phyloP scores from a whole-genome alignment of 2,329 filamentous ascomycete species.

The Phaeosphaeriaceae sp. region DNA sequence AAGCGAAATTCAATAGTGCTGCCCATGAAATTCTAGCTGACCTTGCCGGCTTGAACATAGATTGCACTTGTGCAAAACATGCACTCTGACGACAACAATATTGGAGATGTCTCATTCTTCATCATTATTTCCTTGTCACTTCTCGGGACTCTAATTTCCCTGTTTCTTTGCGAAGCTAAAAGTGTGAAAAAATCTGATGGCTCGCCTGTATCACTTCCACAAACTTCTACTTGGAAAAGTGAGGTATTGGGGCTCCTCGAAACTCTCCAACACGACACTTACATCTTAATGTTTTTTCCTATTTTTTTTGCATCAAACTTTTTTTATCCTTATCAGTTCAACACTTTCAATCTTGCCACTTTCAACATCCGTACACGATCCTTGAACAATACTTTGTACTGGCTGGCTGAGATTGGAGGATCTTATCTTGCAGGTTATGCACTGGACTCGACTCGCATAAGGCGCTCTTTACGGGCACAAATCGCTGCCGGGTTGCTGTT shows the following conservation, averaged over 20 bases:
- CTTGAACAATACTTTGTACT: conserved; percentile 78
- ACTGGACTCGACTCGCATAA: conserved; percentile 65
- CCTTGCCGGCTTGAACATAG: no score
- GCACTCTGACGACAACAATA: no score
- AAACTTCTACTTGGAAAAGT: conserved; percentile 82
- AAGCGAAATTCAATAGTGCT: no score
- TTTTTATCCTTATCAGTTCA: conserved; percentile 82
- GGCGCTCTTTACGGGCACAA: conserved; percentile 72
- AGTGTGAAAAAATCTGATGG: conserved; percentile 77
- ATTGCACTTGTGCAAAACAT: no score
- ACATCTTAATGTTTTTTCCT: conserved; percentile 76
- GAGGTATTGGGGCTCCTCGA: conserved; percentile 78
- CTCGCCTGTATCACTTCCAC: conserved; percentile 79
- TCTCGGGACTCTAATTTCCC: conserved; percentile 71
- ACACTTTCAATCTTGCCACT: conserved; percentile 70
- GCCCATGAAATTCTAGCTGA: no score
- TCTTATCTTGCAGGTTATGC: conserved; percentile 73
- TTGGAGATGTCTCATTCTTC: no score
- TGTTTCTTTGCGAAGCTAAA: conserved; percentile 73
- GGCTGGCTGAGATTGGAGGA: conserved; percentile 76
- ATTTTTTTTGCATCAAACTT: conserved; percentile 81
- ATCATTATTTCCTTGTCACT: no score
- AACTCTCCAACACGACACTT: conserved; percentile 72
- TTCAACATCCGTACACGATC: conserved; percentile 76
- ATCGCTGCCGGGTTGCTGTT: conserved; percentile 67